These are phyloP conservation scores for Gilbertella persicaria DNA, from an alignment of 371 early-diverging fungal genomes.

Conservation along the genomic window DNA sequence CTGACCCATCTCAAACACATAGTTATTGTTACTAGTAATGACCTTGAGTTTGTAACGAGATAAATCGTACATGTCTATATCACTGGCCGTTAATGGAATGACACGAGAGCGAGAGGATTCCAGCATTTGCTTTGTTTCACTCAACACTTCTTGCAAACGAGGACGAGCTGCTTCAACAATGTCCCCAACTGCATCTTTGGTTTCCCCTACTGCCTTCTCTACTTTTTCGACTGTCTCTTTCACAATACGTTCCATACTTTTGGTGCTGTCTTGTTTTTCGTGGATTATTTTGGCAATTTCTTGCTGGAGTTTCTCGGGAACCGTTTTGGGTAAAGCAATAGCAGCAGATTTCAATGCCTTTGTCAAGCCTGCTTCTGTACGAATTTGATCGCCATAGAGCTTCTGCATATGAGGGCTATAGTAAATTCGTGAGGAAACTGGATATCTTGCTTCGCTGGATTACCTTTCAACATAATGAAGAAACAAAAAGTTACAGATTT, in stretches of 20 bases:
- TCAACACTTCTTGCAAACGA: conserved; percentile 59
- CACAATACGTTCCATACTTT: conserved; percentile 58
- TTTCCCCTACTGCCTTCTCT: conserved; percentile 63
- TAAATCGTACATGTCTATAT: conserved; percentile 54
- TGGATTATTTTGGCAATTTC: conserved; percentile 38
- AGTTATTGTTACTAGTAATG: conserved; percentile 3
- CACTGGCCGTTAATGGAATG: conserved; percentile 44
- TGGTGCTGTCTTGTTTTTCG: conserved; percentile 44
- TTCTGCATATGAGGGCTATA: conserved; percentile 77
- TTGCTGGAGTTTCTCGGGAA: conserved; percentile 35
- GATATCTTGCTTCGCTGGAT: not conserved
- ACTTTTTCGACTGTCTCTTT: conserved; percentile 61
- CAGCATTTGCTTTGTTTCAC: conserved; percentile 55
- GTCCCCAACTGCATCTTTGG: conserved; percentile 55
- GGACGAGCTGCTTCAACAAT: conserved; percentile 57
- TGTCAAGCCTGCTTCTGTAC: conserved; percentile 77
- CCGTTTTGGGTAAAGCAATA: conserved; percentile 32
- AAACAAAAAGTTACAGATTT: conserved; percentile 77
- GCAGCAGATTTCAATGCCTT: conserved; percentile 53
- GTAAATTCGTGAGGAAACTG: not conserved
- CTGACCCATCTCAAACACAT: conserved; percentile 66
- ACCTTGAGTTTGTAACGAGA: conserved; percentile 49
- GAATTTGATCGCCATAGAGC: conserved; percentile 78
- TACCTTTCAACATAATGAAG: conserved; percentile 76
- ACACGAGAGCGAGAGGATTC: conserved; percentile 49